Base-by-base conservation (phyloP, 495 filamentous ascomycete genomes). In the Penicillium parvum region DNA sequence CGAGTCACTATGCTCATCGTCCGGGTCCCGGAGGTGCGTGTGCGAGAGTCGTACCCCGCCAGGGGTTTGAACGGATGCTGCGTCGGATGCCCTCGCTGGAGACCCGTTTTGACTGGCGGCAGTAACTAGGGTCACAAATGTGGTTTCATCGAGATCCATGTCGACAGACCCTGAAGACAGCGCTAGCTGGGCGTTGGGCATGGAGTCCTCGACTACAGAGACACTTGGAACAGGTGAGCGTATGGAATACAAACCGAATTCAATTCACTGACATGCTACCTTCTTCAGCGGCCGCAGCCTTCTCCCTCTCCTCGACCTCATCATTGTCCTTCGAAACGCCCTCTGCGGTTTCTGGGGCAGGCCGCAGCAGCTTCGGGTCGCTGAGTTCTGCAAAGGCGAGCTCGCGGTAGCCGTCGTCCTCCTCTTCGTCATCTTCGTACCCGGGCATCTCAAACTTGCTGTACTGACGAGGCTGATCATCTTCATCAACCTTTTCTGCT, bases 371-470 rank as follows among this genome's bases (percentile, higher is more conserved):
- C 51, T 83, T 81, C 9, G 82, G 74, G 9, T 84, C 78, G 39
- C 77, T 66, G 30, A 88, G 64, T 45, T 83, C 77, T 17, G 63
- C 60, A 61, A 79, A 81, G 11, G 62, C 55, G 40, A 80, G 46
- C 20, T 73, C 65, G 15, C 75, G 63, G 14, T 68, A 65, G 5
- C 78, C 81, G 49, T 79, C 71, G 45, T 82, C 73, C 20, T 73
- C 68, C 7, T 65, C 69, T 7, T 77, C 73, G 20, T 72, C 72
- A 7, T 79, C 71, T 5, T 75, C 68, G 26, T 75, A 61, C 2
- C 73, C 76, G 1, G 82, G 79, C 71, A 85, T 79, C 40, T 86
- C 84, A 54, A 86, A 86, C 47, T 77, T 81, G 30, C 68, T 68
- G 51, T 83, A 82, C 7, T 78, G 54, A 30, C 80, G 71, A 20